A percentile compares a stretch with the other conserved stretches of the same genome.
Conservation (phyloP, 2,329 filamentous ascomycete species). For the Biscogniauxia sp. region DNA sequence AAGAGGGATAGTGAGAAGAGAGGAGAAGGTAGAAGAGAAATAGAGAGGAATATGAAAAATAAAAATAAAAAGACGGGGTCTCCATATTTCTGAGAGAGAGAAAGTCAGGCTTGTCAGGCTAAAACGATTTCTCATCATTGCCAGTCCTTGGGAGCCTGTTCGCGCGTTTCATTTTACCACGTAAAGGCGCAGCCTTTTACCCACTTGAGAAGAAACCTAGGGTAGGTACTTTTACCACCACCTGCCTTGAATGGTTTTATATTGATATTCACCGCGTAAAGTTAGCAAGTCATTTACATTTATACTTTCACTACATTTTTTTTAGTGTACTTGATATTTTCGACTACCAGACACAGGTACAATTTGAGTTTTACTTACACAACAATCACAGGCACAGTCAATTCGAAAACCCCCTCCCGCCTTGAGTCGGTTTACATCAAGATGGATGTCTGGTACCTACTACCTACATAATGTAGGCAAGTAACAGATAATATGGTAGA, state of each 20-base stretch:
- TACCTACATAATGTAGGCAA: too few relatives aligned
- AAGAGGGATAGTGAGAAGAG: not conserved
- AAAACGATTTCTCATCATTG: not conserved
- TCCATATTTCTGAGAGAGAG: not conserved
- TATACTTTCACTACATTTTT: too few relatives aligned
- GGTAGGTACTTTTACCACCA: too few relatives aligned
- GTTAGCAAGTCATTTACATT: too few relatives aligned
- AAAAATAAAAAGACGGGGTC: not conserved
- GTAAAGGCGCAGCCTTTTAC: not conserved
- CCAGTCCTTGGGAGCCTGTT: not conserved
- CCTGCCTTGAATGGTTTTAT: not conserved
- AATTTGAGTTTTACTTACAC: too few relatives aligned
- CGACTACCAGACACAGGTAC: too few relatives aligned
- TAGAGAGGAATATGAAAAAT: not conserved
- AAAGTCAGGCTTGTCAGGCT: not conserved
- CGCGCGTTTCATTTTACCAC: slow-evolving; percentile 1
- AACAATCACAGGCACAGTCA: too few relatives aligned
- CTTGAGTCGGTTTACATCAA: too few relatives aligned
- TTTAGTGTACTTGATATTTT: too few relatives aligned
- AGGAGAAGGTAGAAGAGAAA: not conserved
- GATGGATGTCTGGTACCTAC: too few relatives aligned
- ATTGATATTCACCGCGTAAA: not conserved
- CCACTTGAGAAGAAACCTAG: not conserved
- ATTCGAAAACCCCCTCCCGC: too few relatives aligned
- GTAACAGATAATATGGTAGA: too few relatives aligned